Base-by-base conservation (phyloP, 2,329 filamentous ascomycete species). In the Claviceps fusiformis region DNA sequence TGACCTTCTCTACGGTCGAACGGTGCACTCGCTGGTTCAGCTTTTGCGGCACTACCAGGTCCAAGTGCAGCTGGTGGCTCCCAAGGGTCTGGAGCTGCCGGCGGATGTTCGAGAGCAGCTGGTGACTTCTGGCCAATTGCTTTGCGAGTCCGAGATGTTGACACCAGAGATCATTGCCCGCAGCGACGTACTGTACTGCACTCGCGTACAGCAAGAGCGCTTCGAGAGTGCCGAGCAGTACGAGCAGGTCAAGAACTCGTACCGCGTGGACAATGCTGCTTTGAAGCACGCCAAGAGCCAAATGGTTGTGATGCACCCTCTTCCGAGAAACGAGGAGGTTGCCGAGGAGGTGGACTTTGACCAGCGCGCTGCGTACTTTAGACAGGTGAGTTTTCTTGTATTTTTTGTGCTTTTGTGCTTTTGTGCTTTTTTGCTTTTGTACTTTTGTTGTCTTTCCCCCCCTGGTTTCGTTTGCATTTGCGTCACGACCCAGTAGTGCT, bases 311-410 rank as follows among this genome's bases (percentile, higher is more conserved):
- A 83, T 98, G 83, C 93, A 98, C 73, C 93, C 93, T 56, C 78
- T 98, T 65, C 93, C 93, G 45, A 81, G 93, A 65, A 97, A 97
- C 67, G 83, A 86, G 61, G 93, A 98, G 79, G 85, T 98, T 67
- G 83, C 85, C 39, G 89, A 95, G 73, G 93, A 98, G 75, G 90
- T 98, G 51, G 93, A 98, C 72, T 95, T 95, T 74, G 93, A 98
- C 74, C 89, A 95, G 69, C 78, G 93, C 63, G 93, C 93, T 57
- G 92, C 93, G 55, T 98, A 98, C 76, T 98, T 98, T 75, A 84
- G 93, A 87, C 93, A 98, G 87, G 92, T 95, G 74, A 83, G 87
- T 80, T 31, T 24, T 51, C 35, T 35, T 19, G 19, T 3, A n/a
- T 35, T 29, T 1, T 45, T 13, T 41, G 19, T 15, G 19, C 6